Base-by-base conservation (phyloP, 1,284 basidiomycete genomes). In the Ceratobasidium theobromae region DNA sequence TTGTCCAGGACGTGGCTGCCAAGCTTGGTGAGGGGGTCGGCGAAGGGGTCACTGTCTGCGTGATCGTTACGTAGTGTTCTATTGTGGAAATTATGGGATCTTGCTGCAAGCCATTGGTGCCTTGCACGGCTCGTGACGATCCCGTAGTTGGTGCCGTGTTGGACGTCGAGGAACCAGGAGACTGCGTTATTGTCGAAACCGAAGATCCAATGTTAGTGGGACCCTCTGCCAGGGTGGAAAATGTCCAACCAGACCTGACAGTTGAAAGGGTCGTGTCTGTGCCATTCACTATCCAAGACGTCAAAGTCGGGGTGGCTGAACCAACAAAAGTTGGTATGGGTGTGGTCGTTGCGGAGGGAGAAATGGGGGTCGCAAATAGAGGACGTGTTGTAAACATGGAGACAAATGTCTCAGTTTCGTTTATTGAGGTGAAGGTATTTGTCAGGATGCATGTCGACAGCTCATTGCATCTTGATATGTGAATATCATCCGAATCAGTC, bases 1-100 rank as follows among this genome's bases (percentile, higher is more conserved):
- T 62, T 14, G 58, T 51, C 58, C 58, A 62, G 11, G 46, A 41
- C 16, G 55, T 58, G 5, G 48, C 28, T 4, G 30, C 48, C 30
- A 30, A 57, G 23, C 32, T 32, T 21, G 41, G 43, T 21, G 43
- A 28, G 21, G 55, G 25, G 23, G 43, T 8, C 8, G 35, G 35
- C 35, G 16, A 6, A 38, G 35, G 6, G 35, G 16, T 38, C n/a
- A n/a, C n/a, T n/a, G n/a, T n/a, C n/a, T n/a, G n/a, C n/a, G n/a
- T n/a, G n/a, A n/a, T n/a, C n/a, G n/a, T n/a, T n/a, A n/a, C n/a
- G n/a, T n/a, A n/a, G n/a, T n/a, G n/a, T n/a, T n/a, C n/a, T n/a
- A n/a, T n/a, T n/a, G n/a, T n/a, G n/a, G n/a, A n/a, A n/a, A n/a
- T n/a, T n/a, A n/a, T n/a, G n/a, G n/a, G n/a, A n/a, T n/a, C n/a